These are phyloP conservation scores for Talaromyces proteolyticus DNA, from an alignment of 495 filamentous ascomycete species.

Conservation along the genomic window DNA sequence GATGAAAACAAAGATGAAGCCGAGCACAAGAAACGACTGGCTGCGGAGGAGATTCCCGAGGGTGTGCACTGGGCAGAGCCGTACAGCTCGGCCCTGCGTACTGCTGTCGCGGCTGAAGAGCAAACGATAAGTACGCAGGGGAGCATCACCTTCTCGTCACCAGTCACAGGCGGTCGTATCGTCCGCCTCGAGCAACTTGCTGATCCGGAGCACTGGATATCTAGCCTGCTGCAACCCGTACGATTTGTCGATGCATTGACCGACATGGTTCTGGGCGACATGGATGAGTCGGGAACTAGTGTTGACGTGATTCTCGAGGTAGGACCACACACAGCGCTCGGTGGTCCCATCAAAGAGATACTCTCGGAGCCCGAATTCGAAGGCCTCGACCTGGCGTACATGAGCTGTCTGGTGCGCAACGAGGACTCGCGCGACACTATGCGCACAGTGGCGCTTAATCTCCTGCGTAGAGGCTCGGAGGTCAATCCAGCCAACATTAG, in stretches of 20 bases:
- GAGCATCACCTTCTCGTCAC: conserved; percentile 31
- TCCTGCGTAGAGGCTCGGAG: conserved; percentile 24
- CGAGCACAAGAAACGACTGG: no score
- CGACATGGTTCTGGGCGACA: not conserved
- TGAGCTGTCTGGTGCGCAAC: conserved; percentile 22
- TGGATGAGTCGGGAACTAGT: conserved; percentile 10
- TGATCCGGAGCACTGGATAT: conserved; percentile 30
- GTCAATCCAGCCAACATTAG: conserved; percentile 14
- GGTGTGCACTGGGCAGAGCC: no score
- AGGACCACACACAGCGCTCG: conserved; percentile 42
- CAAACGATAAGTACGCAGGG: no score
- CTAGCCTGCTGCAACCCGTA: conserved; percentile 31
- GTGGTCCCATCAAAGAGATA: conserved; percentile 22
- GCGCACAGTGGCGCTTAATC: conserved; percentile 22
- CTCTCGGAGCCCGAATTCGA: conserved; percentile 6
- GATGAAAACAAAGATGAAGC: not conserved
- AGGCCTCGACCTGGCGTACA: conserved; percentile 21
- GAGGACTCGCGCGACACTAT: conserved; percentile 24
- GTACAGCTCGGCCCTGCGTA: no score
- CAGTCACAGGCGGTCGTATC: conserved; percentile 24
- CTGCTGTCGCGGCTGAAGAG: no score
- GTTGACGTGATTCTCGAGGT: conserved; percentile 42
- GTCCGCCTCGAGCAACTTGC: conserved; percentile 3
- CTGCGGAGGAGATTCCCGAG: no score
- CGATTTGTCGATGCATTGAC: conserved; percentile 23